phyloP scores from a whole-genome alignment of 768 basidiomycete species.

The Termitomyces titanicus region DNA sequence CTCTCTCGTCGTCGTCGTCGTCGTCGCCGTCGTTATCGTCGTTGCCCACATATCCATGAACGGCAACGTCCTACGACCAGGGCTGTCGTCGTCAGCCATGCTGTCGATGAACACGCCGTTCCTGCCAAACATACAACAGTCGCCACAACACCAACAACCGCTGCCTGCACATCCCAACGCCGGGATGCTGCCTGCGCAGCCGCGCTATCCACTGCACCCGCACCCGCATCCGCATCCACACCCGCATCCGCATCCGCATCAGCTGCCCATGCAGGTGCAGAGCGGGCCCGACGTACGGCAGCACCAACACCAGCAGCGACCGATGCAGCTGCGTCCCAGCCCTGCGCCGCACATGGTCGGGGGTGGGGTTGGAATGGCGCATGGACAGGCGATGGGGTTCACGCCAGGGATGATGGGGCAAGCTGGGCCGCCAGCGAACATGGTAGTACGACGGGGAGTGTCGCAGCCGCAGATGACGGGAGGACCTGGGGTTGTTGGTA shows the following conservation, averaged over 20 bases:
- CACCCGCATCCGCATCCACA: too few species aligned
- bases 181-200: too few species aligned
- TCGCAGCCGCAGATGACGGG: slow-evolving; percentile 56
- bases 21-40: neutral
- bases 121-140: slow-evolving; percentile 36
- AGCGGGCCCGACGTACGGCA: slow-evolving; percentile 29
- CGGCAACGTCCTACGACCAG: slow-evolving; percentile 36
- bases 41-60: too few species aligned
- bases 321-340: slow-evolving; percentile 32
- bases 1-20: neutral
- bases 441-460: slow-evolving; percentile 51
- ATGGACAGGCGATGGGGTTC: too few species aligned
- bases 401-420: slow-evolving; percentile 33
- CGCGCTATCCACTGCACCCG: too few species aligned
- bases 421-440: too few species aligned
- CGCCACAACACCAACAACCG: too few species aligned
- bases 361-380: too few species aligned
- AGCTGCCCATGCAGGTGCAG: slow-evolving; percentile 29
- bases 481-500: too few species aligned
- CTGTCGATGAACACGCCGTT: slow-evolving; percentile 30
- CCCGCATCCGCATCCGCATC: too few species aligned
- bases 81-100: slow-evolving; percentile 23
- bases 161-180: too few species aligned
- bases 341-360: too few species aligned
- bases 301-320: slow-evolving; percentile 31